These are phyloP conservation scores for Aspergillus diversus DNA, from an alignment of 495 filamentous ascomycete genomes.

Conservation along the genomic window DNA sequence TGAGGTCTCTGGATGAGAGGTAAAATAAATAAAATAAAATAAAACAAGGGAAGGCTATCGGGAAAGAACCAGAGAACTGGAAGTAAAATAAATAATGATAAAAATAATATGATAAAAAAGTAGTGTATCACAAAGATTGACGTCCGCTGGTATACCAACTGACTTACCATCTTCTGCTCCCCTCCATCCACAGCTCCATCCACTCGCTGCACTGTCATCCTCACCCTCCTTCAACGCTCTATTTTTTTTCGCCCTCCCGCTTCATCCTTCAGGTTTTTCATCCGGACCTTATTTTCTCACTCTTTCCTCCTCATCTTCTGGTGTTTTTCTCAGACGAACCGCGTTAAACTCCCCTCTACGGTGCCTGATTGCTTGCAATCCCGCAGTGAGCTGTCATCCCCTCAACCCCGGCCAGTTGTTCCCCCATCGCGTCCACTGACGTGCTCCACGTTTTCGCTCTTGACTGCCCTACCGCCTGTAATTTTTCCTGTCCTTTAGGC, in stretches of 20 bases:
- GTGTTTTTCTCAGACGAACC: background rate
- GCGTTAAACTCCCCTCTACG: slow-evolving; percentile 8
- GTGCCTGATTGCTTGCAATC: slow-evolving; percentile 19
- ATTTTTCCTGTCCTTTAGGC: slow-evolving; percentile 5
- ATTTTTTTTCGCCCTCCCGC: slow-evolving; percentile 5
- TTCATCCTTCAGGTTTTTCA: background rate
- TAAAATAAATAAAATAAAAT: background rate
- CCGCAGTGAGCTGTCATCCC: slow-evolving; percentile 30
- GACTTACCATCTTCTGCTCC: slow-evolving; percentile 6
- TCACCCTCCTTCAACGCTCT: slow-evolving; percentile 2
- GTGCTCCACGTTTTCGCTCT: slow-evolving; percentile 31
- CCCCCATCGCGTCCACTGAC: slow-evolving; percentile 24
- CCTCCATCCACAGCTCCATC: slow-evolving; percentile 8
- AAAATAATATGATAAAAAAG: background rate
- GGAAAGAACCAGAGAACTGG: no score
- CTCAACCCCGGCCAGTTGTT: slow-evolving; percentile 28
- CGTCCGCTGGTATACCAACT: background rate
- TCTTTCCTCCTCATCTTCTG: slow-evolving; percentile 4
- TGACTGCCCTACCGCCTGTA: slow-evolving; percentile 26
- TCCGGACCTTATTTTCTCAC: background rate
- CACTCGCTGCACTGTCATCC: slow-evolving; percentile 1
- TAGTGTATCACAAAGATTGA: slow-evolving; percentile 16
- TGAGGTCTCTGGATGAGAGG: background rate
- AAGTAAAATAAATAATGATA: no score
- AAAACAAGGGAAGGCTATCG: background rate